A percentile compares a stretch with the other conserved stretches of the same genome.
Conservation (phyloP, 805 yeast species). For the Suhomyces pyralidae region DNA sequence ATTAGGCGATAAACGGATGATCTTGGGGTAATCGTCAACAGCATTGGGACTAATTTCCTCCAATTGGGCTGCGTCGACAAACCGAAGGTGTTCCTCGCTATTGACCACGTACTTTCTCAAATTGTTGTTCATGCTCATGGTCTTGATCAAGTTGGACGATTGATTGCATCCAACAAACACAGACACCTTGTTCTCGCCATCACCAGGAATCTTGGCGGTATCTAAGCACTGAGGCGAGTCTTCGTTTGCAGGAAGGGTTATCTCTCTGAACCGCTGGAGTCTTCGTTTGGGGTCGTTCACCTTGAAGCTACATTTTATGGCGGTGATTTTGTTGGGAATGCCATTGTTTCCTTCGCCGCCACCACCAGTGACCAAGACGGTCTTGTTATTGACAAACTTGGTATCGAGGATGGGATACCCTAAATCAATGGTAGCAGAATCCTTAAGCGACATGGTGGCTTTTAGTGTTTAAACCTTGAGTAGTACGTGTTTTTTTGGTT, state of each 20-base stretch:
- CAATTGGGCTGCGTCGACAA: conserved; percentile 58
- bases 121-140: conserved; percentile 64
- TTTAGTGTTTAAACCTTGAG: background rate
- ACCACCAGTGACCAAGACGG: conserved; percentile 81
- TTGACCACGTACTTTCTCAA: conserved; percentile 63
- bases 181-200: conserved; percentile 35
- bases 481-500: background rate
- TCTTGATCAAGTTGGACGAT: conserved; percentile 50
- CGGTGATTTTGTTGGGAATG: conserved; percentile 77
- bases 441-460: conserved; percentile 28
- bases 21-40: conserved; percentile 59
- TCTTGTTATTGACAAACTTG: conserved; percentile 57
- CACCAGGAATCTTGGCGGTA: conserved; percentile 30
- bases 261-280: conserved; percentile 61
- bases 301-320: conserved; percentile 55
- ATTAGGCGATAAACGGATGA: conserved; percentile 54
- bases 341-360: conserved; percentile 95
- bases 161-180: conserved; percentile 79
- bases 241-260: conserved; percentile 57
- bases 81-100: conserved; percentile 56
- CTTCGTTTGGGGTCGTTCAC: conserved; percentile 38
- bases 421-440: conserved; percentile 35
- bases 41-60: conserved; percentile 40
- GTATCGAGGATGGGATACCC: conserved; percentile 85
- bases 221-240: conserved; percentile 90